phyloP scores from a whole-genome alignment of 345 rosid genomes.

The Citrus reticulata region DNA sequence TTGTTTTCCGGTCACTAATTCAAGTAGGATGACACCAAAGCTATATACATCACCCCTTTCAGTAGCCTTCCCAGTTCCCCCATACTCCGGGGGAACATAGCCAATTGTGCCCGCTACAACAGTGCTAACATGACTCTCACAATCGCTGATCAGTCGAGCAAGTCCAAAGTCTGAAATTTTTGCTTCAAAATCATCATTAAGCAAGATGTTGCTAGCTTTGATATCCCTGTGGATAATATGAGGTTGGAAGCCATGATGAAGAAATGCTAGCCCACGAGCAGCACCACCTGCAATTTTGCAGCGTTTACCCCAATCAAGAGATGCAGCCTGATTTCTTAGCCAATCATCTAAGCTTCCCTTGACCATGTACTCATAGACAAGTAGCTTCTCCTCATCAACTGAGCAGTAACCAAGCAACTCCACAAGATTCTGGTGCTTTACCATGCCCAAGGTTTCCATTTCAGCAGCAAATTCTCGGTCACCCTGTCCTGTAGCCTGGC shows the following conservation, averaged over 20 bases:
- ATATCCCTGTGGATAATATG: constrained; percentile 94
- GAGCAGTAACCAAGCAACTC: constrained; percentile 86
- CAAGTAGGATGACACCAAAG: constrained; percentile 84
- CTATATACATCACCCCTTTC: constrained; percentile 85
- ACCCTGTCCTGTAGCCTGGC: constrained; percentile 80
- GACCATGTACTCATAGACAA: constrained; percentile 87
- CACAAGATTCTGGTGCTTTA: constrained; percentile 84
- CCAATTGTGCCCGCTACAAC: constrained; percentile 81
- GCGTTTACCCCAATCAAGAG: constrained; percentile 80
- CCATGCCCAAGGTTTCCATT: constrained; percentile 79
- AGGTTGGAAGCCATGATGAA: constrained; percentile 84
- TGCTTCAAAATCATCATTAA: constrained; percentile 72
- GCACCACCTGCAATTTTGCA: constrained; percentile 72
- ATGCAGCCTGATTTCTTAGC: constrained; percentile 64
- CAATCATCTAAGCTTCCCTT: constrained; percentile 89
- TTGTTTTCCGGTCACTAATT: constrained; percentile 83
- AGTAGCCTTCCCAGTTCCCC: constrained; percentile 76
- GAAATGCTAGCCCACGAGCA: constrained; percentile 79
- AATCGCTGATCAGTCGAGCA: constrained; percentile 85
- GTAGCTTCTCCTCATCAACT: constrained; percentile 75
- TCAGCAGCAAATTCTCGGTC: constrained; percentile 41
- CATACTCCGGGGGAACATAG: constrained; percentile 92
- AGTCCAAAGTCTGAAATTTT: constrained; percentile 94
- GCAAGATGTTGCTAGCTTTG: constrained; percentile 86
- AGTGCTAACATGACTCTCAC: constrained; percentile 90